Conservation (phyloP, 164 flowering plant genomes). For the Piper longum region DNA sequence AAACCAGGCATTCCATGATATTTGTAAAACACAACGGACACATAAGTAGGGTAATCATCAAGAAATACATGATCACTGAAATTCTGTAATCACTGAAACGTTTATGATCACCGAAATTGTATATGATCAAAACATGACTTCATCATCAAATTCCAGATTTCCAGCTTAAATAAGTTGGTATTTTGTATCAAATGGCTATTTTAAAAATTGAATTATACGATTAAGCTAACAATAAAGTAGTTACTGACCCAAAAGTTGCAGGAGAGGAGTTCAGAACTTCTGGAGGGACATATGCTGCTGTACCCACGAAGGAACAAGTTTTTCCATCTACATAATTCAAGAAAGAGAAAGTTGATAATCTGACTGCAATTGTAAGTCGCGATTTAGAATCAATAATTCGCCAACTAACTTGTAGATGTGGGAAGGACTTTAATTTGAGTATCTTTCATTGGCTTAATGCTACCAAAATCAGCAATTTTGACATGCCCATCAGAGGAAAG, state of each 20-base stretch:
- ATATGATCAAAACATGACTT: too few relatives aligned
- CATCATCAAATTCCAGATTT: too few relatives aligned
- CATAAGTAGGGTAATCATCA: not conserved
- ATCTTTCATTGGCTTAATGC: conserved; percentile 89
- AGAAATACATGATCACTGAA: too few relatives aligned
- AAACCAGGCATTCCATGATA: not conserved
- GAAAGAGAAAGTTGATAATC: not conserved
- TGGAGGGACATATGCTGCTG: conserved; percentile 99
- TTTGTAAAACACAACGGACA: too few relatives aligned
- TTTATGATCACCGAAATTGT: too few relatives aligned
- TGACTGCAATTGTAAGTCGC: not conserved
- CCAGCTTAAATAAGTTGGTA: too few relatives aligned
- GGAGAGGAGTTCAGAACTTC: conserved; percentile 98
- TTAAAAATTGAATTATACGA: not conserved
- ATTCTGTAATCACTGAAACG: too few relatives aligned
- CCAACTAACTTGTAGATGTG: conserved; percentile 54
- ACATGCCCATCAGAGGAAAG: conserved; percentile 91
- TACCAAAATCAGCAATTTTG: conserved; percentile 97
- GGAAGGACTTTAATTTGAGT: conserved; percentile 81
- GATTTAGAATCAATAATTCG: not conserved
- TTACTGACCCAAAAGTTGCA: conserved; percentile 80
- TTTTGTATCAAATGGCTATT: not conserved
- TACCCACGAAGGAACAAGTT: conserved; percentile 97
- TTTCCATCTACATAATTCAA: conserved; percentile 60
- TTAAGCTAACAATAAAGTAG: not conserved